These are phyloP conservation scores for Leishmania gerbilli DNA, from an alignment of 208 protist genomes.

Conservation along the genomic window DNA sequence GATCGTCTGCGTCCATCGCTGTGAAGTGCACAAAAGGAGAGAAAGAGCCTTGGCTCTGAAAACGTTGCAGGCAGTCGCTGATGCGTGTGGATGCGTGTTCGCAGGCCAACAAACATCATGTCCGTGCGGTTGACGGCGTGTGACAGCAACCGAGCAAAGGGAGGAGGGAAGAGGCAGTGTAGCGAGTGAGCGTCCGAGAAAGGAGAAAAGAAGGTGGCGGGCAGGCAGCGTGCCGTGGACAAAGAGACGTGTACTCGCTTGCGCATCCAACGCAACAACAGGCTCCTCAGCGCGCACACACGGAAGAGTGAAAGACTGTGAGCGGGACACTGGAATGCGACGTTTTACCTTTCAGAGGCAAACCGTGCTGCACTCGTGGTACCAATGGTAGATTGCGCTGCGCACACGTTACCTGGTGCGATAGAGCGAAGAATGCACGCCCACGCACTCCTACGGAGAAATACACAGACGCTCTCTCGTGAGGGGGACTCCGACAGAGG, in stretches of 20 bases:
- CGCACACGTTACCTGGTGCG: not conserved
- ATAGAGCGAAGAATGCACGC: not conserved
- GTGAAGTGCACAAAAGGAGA: constrained; percentile 5
- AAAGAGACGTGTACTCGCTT: not conserved
- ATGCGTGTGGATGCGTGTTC: not conserved
- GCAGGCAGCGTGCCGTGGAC: not conserved
- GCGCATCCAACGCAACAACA: not conserved
- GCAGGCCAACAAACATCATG: not conserved
- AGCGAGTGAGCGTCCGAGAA: not conserved
- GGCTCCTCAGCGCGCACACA: not conserved
- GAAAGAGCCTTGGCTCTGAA: not conserved
- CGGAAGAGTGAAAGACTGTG: not conserved
- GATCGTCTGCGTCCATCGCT: constrained; percentile 28
- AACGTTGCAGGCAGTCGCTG: not conserved
- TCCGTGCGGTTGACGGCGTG: not conserved
- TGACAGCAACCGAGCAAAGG: not conserved
- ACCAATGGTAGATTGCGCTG: not conserved
- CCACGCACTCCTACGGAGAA: not conserved
- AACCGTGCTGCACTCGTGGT: not conserved
- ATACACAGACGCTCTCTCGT: not conserved
- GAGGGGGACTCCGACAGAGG: not conserved
- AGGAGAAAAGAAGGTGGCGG: not conserved
- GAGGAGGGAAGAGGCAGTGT: not conserved
- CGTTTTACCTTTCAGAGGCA: not conserved
- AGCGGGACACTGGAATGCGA: not conserved